Percentiles rank a stretch among this genome's conserved stretches.
Evolutionary conservation across 1,139 yeast species (phyloP).

Genomic region (Suhomyces bokatorum): DNA sequence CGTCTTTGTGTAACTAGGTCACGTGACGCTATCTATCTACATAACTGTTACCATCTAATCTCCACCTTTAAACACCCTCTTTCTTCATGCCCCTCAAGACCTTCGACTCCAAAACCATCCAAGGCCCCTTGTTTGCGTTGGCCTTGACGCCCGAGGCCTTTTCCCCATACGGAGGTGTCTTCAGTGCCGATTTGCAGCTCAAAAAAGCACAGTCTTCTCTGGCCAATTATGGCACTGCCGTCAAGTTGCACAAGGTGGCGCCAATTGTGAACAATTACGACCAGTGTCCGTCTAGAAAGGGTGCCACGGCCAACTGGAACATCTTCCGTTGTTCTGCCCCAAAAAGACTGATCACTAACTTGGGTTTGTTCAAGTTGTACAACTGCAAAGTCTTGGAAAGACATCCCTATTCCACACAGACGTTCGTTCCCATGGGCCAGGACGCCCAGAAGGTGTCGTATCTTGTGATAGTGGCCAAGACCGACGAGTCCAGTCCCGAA

Average conservation of each 20-base stretch:
- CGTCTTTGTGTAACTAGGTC: not conserved
- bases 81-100: conserved; percentile 43
- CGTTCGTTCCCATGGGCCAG: conserved; percentile 87
- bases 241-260: conserved; percentile 71
- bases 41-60: not conserved
- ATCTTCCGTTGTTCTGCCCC: conserved; percentile 83
- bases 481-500: conserved; percentile 37
- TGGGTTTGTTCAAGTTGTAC: conserved; percentile 37
- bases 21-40: conserved; percentile 4
- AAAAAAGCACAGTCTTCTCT: conserved; percentile 33
- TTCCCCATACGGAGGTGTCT: conserved; percentile 46
- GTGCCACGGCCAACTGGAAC: conserved; percentile 71
- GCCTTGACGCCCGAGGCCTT: conserved; percentile 45
- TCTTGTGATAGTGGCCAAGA: conserved; percentile 78
- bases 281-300: conserved; percentile 45
- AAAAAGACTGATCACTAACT: conserved; percentile 47
- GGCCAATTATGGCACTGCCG: conserved; percentile 95
- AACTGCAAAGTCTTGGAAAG: conserved; percentile 75
- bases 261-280: conserved; percentile 57
- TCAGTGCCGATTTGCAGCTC: conserved; percentile 49
- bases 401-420: conserved; percentile 89
- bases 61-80: not conserved
- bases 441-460: conserved; percentile 51
- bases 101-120: conserved; percentile 27
- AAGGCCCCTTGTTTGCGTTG: conserved; percentile 31